phyloP scores from a whole-genome alignment of 73 alveolate genomes.

The Paraurostyla sp. region DNA sequence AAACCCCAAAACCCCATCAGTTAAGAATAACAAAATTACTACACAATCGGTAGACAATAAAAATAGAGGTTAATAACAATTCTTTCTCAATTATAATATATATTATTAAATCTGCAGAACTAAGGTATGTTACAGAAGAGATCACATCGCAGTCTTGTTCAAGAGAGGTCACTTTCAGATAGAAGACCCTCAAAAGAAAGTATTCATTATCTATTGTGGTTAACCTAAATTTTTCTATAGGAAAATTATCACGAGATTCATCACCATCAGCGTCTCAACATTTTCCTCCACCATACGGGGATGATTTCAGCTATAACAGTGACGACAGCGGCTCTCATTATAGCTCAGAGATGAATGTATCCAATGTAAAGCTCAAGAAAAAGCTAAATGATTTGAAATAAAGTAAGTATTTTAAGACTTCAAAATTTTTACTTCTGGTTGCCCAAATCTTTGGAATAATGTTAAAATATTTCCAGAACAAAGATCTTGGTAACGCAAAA shows the following conservation, averaged over 20 bases:
- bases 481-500: no score
- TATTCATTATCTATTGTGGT: background rate
- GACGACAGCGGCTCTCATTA: constrained; percentile 19
- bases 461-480: no score
- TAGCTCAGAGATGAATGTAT: background rate
- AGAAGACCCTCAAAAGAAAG: constrained; percentile 56
- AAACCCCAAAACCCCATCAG: no score
- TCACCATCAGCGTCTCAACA: constrained; percentile 41
- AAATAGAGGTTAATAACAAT: background rate
- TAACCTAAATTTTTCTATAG: background rate
- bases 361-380: constrained; percentile 23
- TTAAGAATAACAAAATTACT: no score
- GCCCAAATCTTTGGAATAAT: background rate
- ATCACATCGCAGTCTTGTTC: background rate
- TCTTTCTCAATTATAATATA: background rate
- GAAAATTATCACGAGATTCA: constrained; percentile 32
- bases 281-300: constrained; percentile 37
- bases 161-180: constrained; percentile 23
- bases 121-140: constrained; percentile 16
- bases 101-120: no score
- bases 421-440: background rate
- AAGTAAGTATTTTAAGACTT: constrained; percentile 6
- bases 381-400: constrained; percentile 18
- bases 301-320: constrained; percentile 20
- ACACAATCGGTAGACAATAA: no score